A percentile compares a stretch with the other conserved stretches of the same genome.
These are phyloP conservation scores for Volvariella surrecta DNA, from an alignment of 1,284 basidiomycete species.

Conservation along the genomic window DNA sequence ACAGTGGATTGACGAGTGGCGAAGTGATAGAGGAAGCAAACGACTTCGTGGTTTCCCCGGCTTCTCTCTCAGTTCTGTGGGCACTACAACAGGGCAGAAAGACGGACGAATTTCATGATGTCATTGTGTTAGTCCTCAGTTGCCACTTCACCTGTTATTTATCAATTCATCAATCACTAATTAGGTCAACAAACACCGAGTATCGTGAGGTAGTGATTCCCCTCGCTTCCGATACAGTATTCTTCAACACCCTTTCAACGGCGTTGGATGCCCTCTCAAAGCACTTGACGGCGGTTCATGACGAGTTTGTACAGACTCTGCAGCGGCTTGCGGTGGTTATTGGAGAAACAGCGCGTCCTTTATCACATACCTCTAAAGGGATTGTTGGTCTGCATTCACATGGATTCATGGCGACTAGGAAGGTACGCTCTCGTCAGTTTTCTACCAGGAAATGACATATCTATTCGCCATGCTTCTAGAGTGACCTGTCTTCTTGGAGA, in stretches of 20 bases:
- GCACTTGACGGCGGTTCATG: slow-evolving; percentile 55
- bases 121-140: slow-evolving; percentile 1
- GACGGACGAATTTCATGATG: neutral
- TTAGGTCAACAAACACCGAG: neutral
- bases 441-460: too few species aligned
- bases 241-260: slow-evolving; percentile 73
- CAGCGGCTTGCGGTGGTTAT: slow-evolving; percentile 52
- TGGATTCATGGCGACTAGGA: too few species aligned
- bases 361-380: slow-evolving; percentile 26
- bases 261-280: slow-evolving; percentile 65
- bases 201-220: slow-evolving; percentile 71
- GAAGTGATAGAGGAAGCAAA: too few species aligned
- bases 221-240: slow-evolving; percentile 72
- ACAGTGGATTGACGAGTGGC: too few species aligned
- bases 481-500: slow-evolving; percentile 88
- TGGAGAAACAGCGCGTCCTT: slow-evolving; percentile 51
- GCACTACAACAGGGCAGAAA: slow-evolving; percentile 7
- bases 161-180: too few species aligned
- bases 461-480: slow-evolving; percentile 25
- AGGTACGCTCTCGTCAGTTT: too few species aligned
- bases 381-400: too few species aligned
- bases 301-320: slow-evolving; percentile 59
- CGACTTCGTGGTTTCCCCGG: slow-evolving; percentile 6
- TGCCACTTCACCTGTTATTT: too few species aligned
- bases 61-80: slow-evolving; percentile 7